These are phyloP conservation scores for Teunomyces gatunensis DNA, from an alignment of 805 yeast genomes.

Conservation along the genomic window DNA sequence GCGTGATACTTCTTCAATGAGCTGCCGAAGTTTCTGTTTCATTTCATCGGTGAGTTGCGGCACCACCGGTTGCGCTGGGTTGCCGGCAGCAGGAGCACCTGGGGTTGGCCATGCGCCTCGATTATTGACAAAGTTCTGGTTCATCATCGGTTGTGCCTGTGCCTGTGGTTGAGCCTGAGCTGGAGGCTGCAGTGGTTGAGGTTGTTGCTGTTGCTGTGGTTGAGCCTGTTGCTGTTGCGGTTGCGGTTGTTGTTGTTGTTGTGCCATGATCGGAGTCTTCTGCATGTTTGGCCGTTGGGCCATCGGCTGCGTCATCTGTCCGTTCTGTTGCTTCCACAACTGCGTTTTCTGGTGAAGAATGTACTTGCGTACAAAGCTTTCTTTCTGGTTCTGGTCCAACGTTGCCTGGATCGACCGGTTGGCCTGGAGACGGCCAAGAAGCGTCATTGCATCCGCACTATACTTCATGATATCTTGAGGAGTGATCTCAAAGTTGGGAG, in stretches of 20 bases:
- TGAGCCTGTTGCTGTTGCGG: conserved; percentile 3
- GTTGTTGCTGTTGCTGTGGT: conserved; percentile 2
- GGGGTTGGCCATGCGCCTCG: no score
- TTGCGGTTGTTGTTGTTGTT: background rate
- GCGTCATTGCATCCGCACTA: conserved; percentile 39
- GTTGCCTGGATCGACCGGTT: conserved; percentile 32
- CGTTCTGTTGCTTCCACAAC: conserved; percentile 27
- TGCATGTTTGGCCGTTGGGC: background rate
- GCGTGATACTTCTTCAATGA: conserved; percentile 67
- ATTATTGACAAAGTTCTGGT: conserved; percentile 14
- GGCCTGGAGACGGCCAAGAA: conserved; percentile 34
- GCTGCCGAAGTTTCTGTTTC: conserved; percentile 56
- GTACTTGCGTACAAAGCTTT: conserved; percentile 36
- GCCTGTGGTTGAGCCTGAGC: background rate
- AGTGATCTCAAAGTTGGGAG: conserved; percentile 32
- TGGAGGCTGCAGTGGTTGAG: conserved; percentile 4
- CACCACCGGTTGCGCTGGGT: conserved; percentile 14
- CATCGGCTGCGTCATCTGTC: conserved; percentile 2
- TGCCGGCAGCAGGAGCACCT: background rate
- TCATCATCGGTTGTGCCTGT: conserved; percentile 13
- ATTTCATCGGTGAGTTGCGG: conserved; percentile 56
- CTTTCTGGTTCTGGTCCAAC: conserved; percentile 37
- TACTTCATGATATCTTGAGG: conserved; percentile 40
- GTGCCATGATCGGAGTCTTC: background rate
- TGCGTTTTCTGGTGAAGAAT: conserved; percentile 38